Conservation (phyloP, 2,329 filamentous ascomycete species). For the Furcasterigmium sp. region DNA sequence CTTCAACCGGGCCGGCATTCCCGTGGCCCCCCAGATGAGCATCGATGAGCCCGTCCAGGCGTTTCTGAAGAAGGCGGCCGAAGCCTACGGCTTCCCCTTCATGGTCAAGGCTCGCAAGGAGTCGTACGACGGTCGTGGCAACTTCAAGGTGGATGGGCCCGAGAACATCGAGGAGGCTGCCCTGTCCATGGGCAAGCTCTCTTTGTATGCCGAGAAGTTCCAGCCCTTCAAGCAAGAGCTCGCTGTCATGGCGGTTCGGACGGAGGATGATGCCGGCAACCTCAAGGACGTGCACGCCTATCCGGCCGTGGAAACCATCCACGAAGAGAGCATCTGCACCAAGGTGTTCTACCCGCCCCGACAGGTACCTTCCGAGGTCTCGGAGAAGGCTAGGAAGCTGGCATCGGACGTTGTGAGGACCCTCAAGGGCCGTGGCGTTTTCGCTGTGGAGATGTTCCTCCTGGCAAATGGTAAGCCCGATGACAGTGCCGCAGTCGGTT, state of each 20-base stretch:
- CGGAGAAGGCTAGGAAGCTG: constrained; percentile 64
- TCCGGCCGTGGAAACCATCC: constrained; percentile 88
- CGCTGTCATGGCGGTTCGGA: constrained; percentile 92
- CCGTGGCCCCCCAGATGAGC: constrained; percentile 66
- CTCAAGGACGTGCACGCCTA: constrained; percentile 60
- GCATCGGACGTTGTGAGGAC: constrained; percentile 74
- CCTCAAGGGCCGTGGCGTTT: constrained; percentile 85
- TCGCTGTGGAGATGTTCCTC: constrained; percentile 95
- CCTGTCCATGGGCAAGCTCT: constrained; percentile 61
- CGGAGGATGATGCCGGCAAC: constrained; percentile 58
- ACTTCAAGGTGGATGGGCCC: constrained; percentile 43
- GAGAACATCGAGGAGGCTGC: constrained; percentile 57
- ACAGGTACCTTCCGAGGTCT: constrained; percentile 55
- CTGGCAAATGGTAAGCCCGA: constrained; percentile 55
- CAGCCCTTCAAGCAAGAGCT: constrained; percentile 81
- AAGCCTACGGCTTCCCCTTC: constrained; percentile 70
- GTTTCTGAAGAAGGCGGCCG: constrained; percentile 59
- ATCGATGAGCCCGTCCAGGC: constrained; percentile 54
- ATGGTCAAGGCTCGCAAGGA: constrained; percentile 91
- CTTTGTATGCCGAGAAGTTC: constrained; percentile 87
- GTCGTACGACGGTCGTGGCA: constrained; percentile 85
- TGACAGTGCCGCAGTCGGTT: constrained; percentile 26
- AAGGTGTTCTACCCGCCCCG: constrained; percentile 83
- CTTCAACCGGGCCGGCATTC: constrained; percentile 61
- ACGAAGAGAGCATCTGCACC: constrained; percentile 94